Percentiles rank a stretch among this genome's conserved stretches.
Evolutionary conservation across 371 early-diverging fungal genomes (phyloP).

Genomic region (Mortierella sp.): DNA sequence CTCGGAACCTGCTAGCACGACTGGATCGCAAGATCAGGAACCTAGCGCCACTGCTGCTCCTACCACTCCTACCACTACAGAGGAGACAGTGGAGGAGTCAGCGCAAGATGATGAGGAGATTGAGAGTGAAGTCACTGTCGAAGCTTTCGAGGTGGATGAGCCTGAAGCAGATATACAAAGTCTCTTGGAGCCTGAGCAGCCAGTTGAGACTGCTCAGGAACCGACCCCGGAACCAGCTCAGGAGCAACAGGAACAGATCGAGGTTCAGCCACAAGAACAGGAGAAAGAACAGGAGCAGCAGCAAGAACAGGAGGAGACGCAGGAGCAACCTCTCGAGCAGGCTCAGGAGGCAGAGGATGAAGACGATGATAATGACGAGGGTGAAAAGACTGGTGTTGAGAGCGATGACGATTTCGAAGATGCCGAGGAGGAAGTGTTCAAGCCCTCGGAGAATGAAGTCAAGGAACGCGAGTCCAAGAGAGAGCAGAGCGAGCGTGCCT

Average conservation of each 20-base stretch:
- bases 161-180: constrained; percentile 5
- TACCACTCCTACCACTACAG: neutral
- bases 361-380: constrained; percentile 14
- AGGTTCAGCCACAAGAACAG: neutral
- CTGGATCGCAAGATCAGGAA: constrained; percentile 3
- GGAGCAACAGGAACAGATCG: neutral
- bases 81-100: constrained; percentile 5
- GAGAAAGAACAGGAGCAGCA: neutral
- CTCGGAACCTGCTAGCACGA: neutral
- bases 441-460: constrained; percentile 49
- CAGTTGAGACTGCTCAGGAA: constrained; percentile 3
- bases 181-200: neutral
- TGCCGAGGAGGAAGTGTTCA: constrained; percentile 46
- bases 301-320: neutral
- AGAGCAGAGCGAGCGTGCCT: constrained; percentile 75
- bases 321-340: constrained; percentile 12
- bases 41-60: neutral
- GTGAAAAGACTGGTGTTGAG: constrained; percentile 32
- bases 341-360: constrained; percentile 16
- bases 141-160: constrained; percentile 5
- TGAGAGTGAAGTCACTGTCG: neutral
- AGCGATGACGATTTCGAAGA: constrained; percentile 55
- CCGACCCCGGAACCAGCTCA: neutral
- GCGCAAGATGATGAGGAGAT: neutral
- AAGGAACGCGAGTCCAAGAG: constrained; percentile 44